A percentile compares a stretch with the other conserved stretches of the same genome.
Evolutionary conservation across 176 grass and related monocot species (phyloP).

Genomic region (maize (Zea mays)): DNA sequence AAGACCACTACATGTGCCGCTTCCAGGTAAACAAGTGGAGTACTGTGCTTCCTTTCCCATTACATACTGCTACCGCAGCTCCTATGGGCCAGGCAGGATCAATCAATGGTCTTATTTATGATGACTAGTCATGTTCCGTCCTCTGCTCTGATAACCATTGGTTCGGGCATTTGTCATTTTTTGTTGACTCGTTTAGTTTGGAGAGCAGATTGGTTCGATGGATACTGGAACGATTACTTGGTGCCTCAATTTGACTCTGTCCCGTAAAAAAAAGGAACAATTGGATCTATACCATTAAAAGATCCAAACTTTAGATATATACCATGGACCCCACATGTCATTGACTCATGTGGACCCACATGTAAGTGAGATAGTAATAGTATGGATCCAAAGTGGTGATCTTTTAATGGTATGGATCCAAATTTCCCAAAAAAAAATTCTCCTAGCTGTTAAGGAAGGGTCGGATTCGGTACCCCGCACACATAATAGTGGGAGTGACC

Average conservation of each 20-base stretch:
- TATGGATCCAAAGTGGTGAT: too few species aligned
- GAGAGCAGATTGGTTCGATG: background rate
- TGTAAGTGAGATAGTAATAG: too few species aligned
- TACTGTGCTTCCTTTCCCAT: background rate
- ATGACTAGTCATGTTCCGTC: background rate
- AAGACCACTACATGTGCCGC: slow-evolving; percentile 70
- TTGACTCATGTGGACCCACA: too few species aligned
- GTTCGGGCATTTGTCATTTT: background rate
- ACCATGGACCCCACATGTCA: too few species aligned
- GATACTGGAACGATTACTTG: background rate
- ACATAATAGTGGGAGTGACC: background rate
- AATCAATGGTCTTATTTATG: background rate
- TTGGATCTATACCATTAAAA: too few species aligned
- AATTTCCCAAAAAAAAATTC: too few species aligned
- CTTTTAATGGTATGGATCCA: too few species aligned
- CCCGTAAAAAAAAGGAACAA: too few species aligned
- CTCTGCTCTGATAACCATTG: background rate
- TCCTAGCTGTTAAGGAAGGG: background rate
- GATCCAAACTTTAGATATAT: too few species aligned
- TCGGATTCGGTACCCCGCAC: background rate
- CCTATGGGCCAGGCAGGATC: background rate
- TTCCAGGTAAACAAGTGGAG: slow-evolving; percentile 55
- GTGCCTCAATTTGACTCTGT: background rate
- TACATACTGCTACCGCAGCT: background rate
- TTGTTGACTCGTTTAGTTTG: background rate